Conservation (phyloP, 768 basidiomycete genomes). For the Chalciporus sphaerocephalus region DNA sequence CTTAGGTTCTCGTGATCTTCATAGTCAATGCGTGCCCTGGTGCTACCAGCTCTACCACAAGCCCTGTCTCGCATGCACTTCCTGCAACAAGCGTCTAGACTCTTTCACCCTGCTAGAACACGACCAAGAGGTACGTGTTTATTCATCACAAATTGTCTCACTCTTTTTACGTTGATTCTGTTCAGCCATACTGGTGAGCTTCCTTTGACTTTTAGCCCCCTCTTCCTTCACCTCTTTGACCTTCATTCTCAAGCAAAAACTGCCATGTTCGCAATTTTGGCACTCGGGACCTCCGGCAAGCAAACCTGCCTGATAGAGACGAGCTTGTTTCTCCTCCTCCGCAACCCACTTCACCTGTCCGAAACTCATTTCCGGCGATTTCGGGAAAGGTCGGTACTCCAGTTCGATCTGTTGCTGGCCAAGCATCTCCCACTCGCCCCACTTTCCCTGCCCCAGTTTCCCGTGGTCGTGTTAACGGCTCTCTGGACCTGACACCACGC, state of each 20-base stretch:
- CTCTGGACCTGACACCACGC: constrained; percentile 25
- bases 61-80: constrained; percentile 77
- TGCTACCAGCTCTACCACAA: constrained; percentile 69
- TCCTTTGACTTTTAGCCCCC: not conserved
- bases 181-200: constrained; percentile 44
- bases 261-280: constrained; percentile 82
- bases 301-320: constrained; percentile 56
- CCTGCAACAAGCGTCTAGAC: constrained; percentile 75
- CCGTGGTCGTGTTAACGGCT: constrained; percentile 20
- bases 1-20: constrained; percentile 2
- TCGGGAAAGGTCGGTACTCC: constrained; percentile 9
- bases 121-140: constrained; percentile 60
- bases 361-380: constrained; percentile 18
- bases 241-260: constrained; percentile 54
- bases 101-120: constrained; percentile 77
- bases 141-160: not conserved
- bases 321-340: constrained; percentile 33
- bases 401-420: constrained; percentile 16
- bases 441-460: constrained; percentile 34
- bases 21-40: not conserved
- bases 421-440: constrained; percentile 26
- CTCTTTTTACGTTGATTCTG: constrained; percentile 1
- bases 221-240: constrained; percentile 1
- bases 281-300: constrained; percentile 66
- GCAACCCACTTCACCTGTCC: constrained; percentile 29